Base-by-base conservation (phyloP, 768 basidiomycete genomes). In the Dioszegia hungarica region DNA sequence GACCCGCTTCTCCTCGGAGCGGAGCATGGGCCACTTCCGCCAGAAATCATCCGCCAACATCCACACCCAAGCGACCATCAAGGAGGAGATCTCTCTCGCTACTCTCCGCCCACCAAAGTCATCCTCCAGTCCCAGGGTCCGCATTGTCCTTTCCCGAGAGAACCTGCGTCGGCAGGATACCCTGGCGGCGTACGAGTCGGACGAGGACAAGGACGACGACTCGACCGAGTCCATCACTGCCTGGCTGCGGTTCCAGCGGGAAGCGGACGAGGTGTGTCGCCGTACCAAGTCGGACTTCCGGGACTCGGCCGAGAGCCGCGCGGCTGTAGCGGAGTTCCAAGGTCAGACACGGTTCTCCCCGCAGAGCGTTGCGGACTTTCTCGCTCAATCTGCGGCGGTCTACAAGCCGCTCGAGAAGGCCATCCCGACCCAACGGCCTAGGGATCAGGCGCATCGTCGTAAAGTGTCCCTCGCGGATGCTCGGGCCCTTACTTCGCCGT, bases 31-130 rank as follows among this genome's bases (percentile, higher is more conserved):
- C 5, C 70, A 72, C 45, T 29, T 59, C 29, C 61, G 70, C 4
- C 65, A 67, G 55, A 69, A 69, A 39, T 72, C 70, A 0, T 72
- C 68, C 3, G 64, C 63, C 4, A 59, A 60, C 5, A 61, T 72
- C 31, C 58, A 50, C 8, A n/a, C 52, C 28, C 63, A 68, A 33
- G 52, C 67, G 0, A 72, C 67, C 11, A 72, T 72, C 51, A 54
- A 52, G 29, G 67, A 72, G 31, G 67, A 68, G 56, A 61, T 63
- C 10, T 72, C 67, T 0, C 54, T 59, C 22, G 58, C 59, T 17
- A 68, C 68, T 9, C 43, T 70, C 10, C 62, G 65, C 14, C 40
- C 54, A 2, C 17, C 53, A 24, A 50, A 34, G 29, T 50, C 34
- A 14, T 59, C 57, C 5, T 25, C 45, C 24, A 37, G 38, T 12